Base-by-base conservation (phyloP, 2,329 filamentous ascomycete genomes). In the Neurospora crassa region DNA sequence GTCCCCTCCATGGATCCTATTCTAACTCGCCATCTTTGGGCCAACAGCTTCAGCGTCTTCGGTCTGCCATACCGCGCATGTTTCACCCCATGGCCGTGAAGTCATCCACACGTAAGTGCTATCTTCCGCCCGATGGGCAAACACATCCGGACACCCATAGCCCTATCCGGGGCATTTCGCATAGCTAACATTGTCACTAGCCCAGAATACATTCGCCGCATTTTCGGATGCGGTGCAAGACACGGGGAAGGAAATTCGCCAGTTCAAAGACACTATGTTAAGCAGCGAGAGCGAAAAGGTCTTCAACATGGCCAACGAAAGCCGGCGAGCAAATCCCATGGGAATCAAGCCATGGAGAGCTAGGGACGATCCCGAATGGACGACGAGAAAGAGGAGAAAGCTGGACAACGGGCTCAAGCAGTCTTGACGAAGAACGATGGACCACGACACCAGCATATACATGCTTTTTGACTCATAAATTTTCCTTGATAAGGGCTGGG, bases 301-400 rank as follows among this genome's bases (percentile, higher is more conserved):
- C 12, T 80, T 90, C 70, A 82, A 85, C 12, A 83, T 86, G 71
- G 87, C 84, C 1, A 82, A 79, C 53, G 83, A 85, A 75, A 89
- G 88, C 75, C 84, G 84, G 20, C 80, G 84, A 70, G 83, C 85
- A 47, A 85, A 89, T 63, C 85, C 87, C 0, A 82, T 83, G 69
- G 86, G 84, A 4, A 89, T 90, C 74, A 86, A 84, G 74, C 84
- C 85, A 1, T 90, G 89, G 89, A 83, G 82, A 68, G 83, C 87
- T 24, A 84, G 82, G 70, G 86, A 90, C 43, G 83, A 90, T 71
- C 87, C 89, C 2, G 83, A 88, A 73, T 91, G 88, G 88, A 83
- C 86, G 24, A 18, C 24, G 59, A 71, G 24, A 40, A 53, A 69
- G 29, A 67, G 67, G 37, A 20, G 24, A 68, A 72, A 24, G 67